Base-by-base conservation (phyloP, 192 early-diverging fungal species). In the Pilobolus umbonatus region DNA sequence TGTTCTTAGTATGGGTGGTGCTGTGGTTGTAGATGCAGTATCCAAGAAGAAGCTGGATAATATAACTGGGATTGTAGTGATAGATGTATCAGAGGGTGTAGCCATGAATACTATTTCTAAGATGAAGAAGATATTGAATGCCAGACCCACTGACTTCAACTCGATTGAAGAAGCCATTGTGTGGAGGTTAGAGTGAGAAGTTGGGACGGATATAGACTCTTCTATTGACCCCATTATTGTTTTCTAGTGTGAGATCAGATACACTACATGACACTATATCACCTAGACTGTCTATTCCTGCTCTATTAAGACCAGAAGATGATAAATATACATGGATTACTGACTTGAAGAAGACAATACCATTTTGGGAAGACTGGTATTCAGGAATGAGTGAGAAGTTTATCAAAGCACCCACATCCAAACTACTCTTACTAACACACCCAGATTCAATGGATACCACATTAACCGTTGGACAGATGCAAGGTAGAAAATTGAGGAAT, bases 81-180 rank as follows among this genome's bases (percentile, higher is more conserved):
- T 92, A 14, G 90, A 92, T 66, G 86, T 92, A 31, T 88, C 90
- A 30, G 90, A 92, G 68, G 90, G 90, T 2, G 78, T 77, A 7
- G 83, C 83, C 7, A 65, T 83, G 50, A 82, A 85, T 52, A 75
- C 83, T 35, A 39, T 85, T 34, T 49, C 71, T 2, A 61, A 65
- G 42, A 80, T 85, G 74, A 46, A 62, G 17, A 61, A 55, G 25
- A 76, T 73, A 48, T 55, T 82, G 19, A 70, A 73, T 22, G 62
- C 64, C 11, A 52, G 82, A 24, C 82, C 83, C 4, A 67, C 51
- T 30, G 44, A 64, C 19, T 85, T 85, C 44, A 47, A 53, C 5
- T 73, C 77, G 0, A 32, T 80, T 10, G 73, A 76, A 32, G 48
- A 80, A 32, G 83, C 79, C 4, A 67, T 84, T 43, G 50, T 73